A percentile compares a stretch with the other conserved stretches of the same genome.
These are phyloP conservation scores for Lentithecium fluviatile DNA, from an alignment of 495 filamentous ascomycete species.

Conservation along the genomic window DNA sequence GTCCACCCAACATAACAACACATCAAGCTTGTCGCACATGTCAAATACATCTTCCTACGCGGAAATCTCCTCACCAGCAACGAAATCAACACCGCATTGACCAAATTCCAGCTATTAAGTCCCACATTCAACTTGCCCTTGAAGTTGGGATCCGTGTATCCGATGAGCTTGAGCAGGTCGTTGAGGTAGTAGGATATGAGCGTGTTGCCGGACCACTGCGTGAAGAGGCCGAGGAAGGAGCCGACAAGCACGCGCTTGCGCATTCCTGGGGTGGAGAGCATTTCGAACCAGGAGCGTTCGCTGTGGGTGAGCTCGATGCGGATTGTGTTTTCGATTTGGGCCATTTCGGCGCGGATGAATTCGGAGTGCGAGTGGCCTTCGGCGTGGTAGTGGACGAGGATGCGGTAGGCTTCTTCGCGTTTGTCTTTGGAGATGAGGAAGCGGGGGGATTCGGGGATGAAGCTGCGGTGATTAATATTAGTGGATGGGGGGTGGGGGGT, in stretches of 20 bases:
- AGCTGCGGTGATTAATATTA: constrained; percentile 4
- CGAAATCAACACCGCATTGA: constrained; percentile 54
- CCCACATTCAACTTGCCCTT: constrained; percentile 60
- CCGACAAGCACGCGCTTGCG: constrained; percentile 57
- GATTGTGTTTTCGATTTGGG: constrained; percentile 61
- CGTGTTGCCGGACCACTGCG: constrained; percentile 65
- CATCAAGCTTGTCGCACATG: constrained; percentile 53
- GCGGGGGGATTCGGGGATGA: constrained; percentile 58
- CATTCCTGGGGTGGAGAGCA: constrained; percentile 56
- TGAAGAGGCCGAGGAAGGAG: constrained; percentile 59
- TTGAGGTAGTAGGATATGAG: constrained; percentile 60
- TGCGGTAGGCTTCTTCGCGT: constrained; percentile 55
- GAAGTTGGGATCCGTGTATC: constrained; percentile 51
- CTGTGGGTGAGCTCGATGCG: constrained; percentile 55
- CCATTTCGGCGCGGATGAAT: constrained; percentile 60
- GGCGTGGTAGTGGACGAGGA: constrained; percentile 62
- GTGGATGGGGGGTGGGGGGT: neutral
- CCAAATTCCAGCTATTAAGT: constrained; percentile 56
- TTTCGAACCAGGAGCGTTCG: constrained; percentile 56
- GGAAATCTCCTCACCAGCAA: constrained; percentile 54
- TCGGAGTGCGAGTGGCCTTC: constrained; percentile 55
- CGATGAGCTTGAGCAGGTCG: constrained; percentile 52
- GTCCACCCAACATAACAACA: constrained; percentile 61
- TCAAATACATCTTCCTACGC: constrained; percentile 60
- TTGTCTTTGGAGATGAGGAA: constrained; percentile 61